A percentile compares a stretch with the other conserved stretches of the same genome.
Conservation (phyloP, 2,329 filamentous ascomycete species). For the Incumbomyces lentus region DNA sequence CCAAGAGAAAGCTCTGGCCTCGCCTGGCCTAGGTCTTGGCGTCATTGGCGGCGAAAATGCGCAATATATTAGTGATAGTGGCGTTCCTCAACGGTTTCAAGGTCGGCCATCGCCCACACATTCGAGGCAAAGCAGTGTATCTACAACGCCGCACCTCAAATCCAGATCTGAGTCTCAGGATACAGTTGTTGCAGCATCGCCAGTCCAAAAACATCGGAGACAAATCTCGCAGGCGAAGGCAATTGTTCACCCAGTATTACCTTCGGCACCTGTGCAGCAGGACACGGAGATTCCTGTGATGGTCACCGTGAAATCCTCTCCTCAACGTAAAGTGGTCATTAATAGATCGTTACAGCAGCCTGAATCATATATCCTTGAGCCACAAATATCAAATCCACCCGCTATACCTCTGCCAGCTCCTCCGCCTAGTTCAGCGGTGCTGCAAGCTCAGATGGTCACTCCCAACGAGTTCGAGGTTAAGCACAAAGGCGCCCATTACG, state of each 20-base stretch:
- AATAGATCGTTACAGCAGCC: conserved; percentile 2
- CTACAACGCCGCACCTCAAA: not conserved
- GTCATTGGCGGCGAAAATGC: not conserved
- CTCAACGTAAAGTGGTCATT: conserved; percentile 5
- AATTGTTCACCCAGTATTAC: not conserved
- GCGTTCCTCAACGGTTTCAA: conserved; percentile 6
- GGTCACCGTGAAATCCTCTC: not conserved
- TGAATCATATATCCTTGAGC: not conserved
- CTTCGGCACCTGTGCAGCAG: not conserved
- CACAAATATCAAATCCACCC: not conserved
- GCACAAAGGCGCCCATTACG: not conserved
- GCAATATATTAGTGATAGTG: conserved; percentile 8
- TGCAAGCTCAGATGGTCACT: conserved; percentile 1
- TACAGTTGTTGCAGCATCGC: not conserved
- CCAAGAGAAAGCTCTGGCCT: not conserved
- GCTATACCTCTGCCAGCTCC: not conserved
- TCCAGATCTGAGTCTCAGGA: not conserved
- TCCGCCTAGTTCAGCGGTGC: not conserved
- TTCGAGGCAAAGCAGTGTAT: not conserved
- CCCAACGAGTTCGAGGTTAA: not conserved
- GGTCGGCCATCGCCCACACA: conserved; percentile 1
- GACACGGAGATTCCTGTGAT: not conserved
- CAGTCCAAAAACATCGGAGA: not conserved
- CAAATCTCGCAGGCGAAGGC: not conserved
- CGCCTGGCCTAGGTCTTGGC: conserved; percentile 1